Base-by-base conservation (phyloP, 768 basidiomycete genomes). In the Auricularia sp. region DNA sequence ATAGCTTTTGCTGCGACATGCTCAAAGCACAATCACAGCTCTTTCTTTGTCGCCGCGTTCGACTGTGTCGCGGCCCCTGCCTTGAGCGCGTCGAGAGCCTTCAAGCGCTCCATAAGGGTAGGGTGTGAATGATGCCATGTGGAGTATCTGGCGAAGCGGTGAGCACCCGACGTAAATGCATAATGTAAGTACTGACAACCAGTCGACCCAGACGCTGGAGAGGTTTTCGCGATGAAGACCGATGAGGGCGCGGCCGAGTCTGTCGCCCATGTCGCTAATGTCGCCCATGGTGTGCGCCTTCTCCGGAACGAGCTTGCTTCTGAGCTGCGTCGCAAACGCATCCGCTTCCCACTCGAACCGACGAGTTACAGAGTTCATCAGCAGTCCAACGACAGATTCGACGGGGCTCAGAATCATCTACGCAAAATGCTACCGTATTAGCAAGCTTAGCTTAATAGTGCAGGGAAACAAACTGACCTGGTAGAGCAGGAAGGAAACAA, bases 121-220 rank as follows among this genome's bases (percentile, higher is more conserved):
- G 96, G 96, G 75, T 99, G 96, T 59, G 91, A 94, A 75, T 98
- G 93, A 74, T 97, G 93, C 70, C 93, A 97, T 24, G 92, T 91
- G 62, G 94, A 97, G 77, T 96, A 97, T 65, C 89, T 90, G 67
- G 51, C 16, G 45, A 10, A 7, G 62, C 33, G 44, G 62, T 61
- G 59, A 63, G 44, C 35, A 44, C 39, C 21, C 35, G 6, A 34
- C 8, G 33, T 36, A 62, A 62, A 42, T n/a, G 13, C 45, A 21
- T 62, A 66, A 65, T 61, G 65, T 66, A 51, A 62, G 64, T 39
- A 79, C 89, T 72, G 69, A 93, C 86, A 94, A 75, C 90, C 90
- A 92, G 74, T 97, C 94, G 14, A 94, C 92, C 87, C 93, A 93
- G 59, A 97, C 90, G 1, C 92, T 94, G 61, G 89, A 90, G 70